Conservation (phyloP, 176 grass and related monocot genomes). For the Zoysia pacifica region DNA sequence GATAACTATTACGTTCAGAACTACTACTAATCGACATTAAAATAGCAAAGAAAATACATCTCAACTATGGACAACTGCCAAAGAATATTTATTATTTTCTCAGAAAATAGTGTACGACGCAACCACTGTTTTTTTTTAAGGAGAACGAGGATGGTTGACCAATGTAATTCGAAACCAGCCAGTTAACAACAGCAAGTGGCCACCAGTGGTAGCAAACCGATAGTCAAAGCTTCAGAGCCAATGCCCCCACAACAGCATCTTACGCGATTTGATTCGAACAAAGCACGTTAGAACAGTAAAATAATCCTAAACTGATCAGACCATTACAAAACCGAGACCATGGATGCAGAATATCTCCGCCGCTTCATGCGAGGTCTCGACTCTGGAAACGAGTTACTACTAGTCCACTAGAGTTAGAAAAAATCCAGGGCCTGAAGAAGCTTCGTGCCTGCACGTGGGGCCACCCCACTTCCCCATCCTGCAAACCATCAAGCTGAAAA, state of each 20-base stretch:
- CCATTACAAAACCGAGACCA: neutral
- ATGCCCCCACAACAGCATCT: conserved; percentile 9
- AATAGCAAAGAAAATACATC: neutral
- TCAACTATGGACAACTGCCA: neutral
- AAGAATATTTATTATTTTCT: neutral
- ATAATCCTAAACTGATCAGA: neutral
- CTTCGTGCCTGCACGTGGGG: conserved; percentile 14
- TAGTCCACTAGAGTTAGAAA: neutral
- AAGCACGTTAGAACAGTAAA: neutral
- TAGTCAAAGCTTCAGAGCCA: conserved; percentile 15
- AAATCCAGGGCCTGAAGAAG: neutral
- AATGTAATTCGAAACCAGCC: neutral
- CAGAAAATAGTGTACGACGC: neutral
- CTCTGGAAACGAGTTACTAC: neutral
- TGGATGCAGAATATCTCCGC: neutral
- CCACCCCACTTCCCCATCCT: neutral
- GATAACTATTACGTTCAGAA: neutral
- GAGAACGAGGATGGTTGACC: conserved; percentile 26
- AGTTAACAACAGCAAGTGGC: neutral
- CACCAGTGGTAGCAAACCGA: conserved; percentile 6
- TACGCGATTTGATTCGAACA: neutral
- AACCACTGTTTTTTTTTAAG: conserved; percentile 12
- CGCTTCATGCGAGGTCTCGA: neutral
- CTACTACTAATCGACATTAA: neutral
- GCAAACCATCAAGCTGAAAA: neutral